Percentiles rank a stretch among this genome's conserved stretches.
Evolutionary conservation across 768 basidiomycete species (phyloP).

Genomic region (Multifurca ochricompacta): DNA sequence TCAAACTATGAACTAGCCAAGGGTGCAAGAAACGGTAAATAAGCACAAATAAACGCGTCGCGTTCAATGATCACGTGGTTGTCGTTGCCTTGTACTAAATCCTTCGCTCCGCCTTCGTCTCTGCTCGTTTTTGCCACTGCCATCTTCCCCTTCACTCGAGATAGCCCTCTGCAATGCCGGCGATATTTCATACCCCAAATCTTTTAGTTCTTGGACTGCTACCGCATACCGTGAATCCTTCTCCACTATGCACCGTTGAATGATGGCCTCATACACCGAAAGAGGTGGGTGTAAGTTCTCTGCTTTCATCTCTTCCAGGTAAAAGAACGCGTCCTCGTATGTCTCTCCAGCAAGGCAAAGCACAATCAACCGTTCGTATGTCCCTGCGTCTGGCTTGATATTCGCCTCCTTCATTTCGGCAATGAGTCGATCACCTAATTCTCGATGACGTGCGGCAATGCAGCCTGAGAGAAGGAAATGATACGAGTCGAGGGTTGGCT

Average conservation of each 20-base stretch:
- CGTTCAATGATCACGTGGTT: slow-evolving; percentile 2
- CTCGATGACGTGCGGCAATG: slow-evolving; percentile 46
- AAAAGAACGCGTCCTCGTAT: slow-evolving; percentile 85
- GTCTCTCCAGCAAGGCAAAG: slow-evolving; percentile 62
- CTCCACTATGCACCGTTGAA: slow-evolving; percentile 46
- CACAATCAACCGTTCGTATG: slow-evolving; percentile 59
- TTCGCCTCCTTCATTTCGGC: slow-evolving; percentile 53
- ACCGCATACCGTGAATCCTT: slow-evolving; percentile 57
- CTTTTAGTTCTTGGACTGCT: slow-evolving; percentile 64
- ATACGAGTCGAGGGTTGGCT: slow-evolving; percentile 57
- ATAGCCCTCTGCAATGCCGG: slow-evolving; percentile 29
- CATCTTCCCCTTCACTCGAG: slow-evolving; percentile 11
- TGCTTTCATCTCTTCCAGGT: slow-evolving; percentile 82
- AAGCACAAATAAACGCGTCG: slow-evolving; percentile 16
- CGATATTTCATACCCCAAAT: slow-evolving; percentile 44
- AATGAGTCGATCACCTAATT: slow-evolving; percentile 61
- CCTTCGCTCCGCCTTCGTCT: background rate
- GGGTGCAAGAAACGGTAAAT: background rate
- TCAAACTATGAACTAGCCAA: background rate
- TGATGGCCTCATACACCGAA: slow-evolving; percentile 50
- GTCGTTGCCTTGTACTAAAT: background rate
- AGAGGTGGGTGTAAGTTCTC: slow-evolving; percentile 46
- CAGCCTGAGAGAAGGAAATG: slow-evolving; percentile 64
- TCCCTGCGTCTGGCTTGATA: slow-evolving; percentile 48
- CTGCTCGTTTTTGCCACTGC: background rate